Evolutionary conservation across 371 early-diverging fungal species (phyloP), one percentile per base, ranked within the genome.

Genomic region (Rhizopus arrhizus): DNA sequence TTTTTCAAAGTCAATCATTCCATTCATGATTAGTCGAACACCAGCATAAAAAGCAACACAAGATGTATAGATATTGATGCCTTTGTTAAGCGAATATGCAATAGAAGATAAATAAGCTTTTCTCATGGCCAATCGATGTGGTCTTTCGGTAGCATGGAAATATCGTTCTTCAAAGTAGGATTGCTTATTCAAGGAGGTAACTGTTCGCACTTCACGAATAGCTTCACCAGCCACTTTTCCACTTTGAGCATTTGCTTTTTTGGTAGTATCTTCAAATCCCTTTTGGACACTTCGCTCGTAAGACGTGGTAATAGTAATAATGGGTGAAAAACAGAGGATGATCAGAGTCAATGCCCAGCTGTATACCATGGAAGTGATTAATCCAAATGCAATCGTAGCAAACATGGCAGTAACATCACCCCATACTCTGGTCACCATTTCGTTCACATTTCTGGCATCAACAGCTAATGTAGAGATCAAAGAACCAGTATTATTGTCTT

Each of bases 131-230:
- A 74, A 59, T 11, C 71, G 70, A 64, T 93, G 88, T 3, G 94
- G 93, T 41, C 65, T 71, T 13, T 72, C 62, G 47, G 88, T 85
- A 32, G 83, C 80, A 11, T 72, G 61, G 15, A 43, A 51, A 59
- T 88, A 94, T 35, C 74, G 55, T 0, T 58, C 48, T 66, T 85
- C 82, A 59, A 94, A 90, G 15, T 71, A 68, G 22, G 69, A 51
- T 62, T 95, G 93, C 59, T 89, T 84, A 4, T 86, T 88, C n/a
- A 95, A 70, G 0, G 87, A 68, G 11, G 85, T 80, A 11, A 95
- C 91, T 0, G 95, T 95, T 36, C 94, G 82, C 48, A 95, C 85
- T 66, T 87, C 83, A 38, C 80, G 65, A 16, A 95, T 85, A 29
- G 91, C 89, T 62, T 95, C 95, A 51, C 79, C 75, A 28, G 92